Evolutionary conservation across 2,329 filamentous ascomycete genomes (phyloP).

Genomic region (Trichoderma sp.): DNA sequence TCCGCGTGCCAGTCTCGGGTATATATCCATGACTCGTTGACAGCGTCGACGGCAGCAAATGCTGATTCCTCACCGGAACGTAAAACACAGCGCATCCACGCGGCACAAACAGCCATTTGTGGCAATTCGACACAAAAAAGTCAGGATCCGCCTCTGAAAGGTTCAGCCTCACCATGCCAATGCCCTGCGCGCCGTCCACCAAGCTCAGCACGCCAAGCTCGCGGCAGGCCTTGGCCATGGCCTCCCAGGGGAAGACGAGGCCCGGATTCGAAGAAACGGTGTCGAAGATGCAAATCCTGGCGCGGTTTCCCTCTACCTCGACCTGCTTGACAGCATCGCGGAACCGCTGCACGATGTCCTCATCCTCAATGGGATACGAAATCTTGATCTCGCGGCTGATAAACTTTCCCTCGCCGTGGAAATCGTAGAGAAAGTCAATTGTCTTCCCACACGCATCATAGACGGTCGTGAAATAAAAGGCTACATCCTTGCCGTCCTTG

Average conservation of each 20-base stretch:
- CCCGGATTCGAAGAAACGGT: slow-evolving; percentile 78
- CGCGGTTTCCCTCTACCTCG: slow-evolving; percentile 58
- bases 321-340: slow-evolving; percentile 56
- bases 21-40: slow-evolving; percentile 81
- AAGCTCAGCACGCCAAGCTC: slow-evolving; percentile 69
- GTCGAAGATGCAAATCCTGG: slow-evolving; percentile 72
- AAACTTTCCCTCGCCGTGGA: slow-evolving; percentile 45
- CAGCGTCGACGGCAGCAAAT: slow-evolving; percentile 69
- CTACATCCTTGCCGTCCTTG: slow-evolving; percentile 71
- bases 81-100: slow-evolving; percentile 80
- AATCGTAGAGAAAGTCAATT: slow-evolving; percentile 13
- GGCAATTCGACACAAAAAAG: slow-evolving; percentile 84
- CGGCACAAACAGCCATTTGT: slow-evolving; percentile 88
- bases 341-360: slow-evolving; percentile 64
- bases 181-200: slow-evolving; percentile 81
- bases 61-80: slow-evolving; percentile 75
- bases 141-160: slow-evolving; percentile 69
- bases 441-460: slow-evolving; percentile 79
- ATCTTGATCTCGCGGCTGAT: slow-evolving; percentile 60
- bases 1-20: slow-evolving; percentile 40
- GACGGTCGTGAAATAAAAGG: slow-evolving; percentile 76
- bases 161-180: slow-evolving; percentile 77
- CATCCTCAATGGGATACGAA: slow-evolving; percentile 70
- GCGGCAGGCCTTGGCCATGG: slow-evolving; percentile 63
- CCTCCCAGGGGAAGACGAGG: slow-evolving; percentile 76